phyloP scores from a whole-genome alignment of 2,329 filamentous ascomycete species.

The Esteya vermicola region DNA sequence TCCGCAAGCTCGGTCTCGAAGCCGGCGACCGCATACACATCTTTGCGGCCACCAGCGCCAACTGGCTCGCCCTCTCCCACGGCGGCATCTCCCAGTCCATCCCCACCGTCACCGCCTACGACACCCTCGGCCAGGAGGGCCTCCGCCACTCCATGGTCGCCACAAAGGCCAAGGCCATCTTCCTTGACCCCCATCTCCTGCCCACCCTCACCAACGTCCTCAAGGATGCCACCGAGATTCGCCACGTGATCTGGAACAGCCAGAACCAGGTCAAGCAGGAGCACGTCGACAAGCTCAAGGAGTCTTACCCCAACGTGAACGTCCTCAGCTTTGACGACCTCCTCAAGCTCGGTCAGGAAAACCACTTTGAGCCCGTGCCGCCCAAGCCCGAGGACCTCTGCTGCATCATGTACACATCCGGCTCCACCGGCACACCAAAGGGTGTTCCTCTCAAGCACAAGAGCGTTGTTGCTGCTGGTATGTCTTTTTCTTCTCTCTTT shows the following conservation, averaged over 20 bases:
- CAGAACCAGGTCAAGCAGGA: constrained; percentile 36
- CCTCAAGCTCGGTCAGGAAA: constrained; percentile 40
- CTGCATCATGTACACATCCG: constrained; percentile 62
- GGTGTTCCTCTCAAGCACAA: constrained; percentile 64
- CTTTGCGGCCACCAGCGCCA: constrained; percentile 56
- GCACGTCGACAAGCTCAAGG: constrained; percentile 33
- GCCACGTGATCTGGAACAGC: constrained; percentile 39
- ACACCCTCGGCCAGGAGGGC: constrained; percentile 64
- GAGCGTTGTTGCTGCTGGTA: constrained; percentile 61
- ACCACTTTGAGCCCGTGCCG: constrained; percentile 53
- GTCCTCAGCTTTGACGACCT: constrained; percentile 38
- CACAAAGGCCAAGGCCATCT: constrained; percentile 58
- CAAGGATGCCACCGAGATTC: constrained; percentile 33
- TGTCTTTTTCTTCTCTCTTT: constrained; percentile 16
- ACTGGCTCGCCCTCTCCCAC: constrained; percentile 38
- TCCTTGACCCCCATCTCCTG: constrained; percentile 58
- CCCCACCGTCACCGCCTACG: constrained; percentile 72
- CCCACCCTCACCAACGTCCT: constrained; percentile 40
- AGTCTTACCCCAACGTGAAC: constrained; percentile 30
- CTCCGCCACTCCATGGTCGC: constrained; percentile 61
- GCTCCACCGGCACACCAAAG: constrained; percentile 71
- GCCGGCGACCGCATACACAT: constrained; percentile 62
- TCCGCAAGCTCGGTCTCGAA: constrained; percentile 57
- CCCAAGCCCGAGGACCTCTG: constrained; percentile 61
- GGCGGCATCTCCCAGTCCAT: constrained; percentile 58